phyloP scores from a whole-genome alignment of 148 eudicot genomes.

The Camellia granthamiana region DNA sequence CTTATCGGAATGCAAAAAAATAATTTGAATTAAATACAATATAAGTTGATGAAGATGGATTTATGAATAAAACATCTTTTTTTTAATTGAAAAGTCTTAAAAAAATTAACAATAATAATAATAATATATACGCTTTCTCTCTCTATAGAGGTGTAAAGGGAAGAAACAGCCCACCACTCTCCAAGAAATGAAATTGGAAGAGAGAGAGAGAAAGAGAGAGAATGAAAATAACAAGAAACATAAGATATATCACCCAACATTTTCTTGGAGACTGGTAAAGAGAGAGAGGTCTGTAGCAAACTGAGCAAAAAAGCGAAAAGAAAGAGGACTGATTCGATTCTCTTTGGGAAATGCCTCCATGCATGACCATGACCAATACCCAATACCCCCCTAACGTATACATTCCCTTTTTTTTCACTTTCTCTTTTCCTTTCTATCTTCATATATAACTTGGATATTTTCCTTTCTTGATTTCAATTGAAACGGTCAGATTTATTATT shows the following conservation, averaged over 20 bases:
- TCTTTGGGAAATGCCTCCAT: slow-evolving; percentile 36
- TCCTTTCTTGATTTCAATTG: not conserved
- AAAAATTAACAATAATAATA: not conserved
- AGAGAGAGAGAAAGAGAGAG: not conserved
- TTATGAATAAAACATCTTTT: too few relatives aligned
- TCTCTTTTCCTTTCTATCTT: not conserved
- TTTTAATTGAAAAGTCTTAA: too few relatives aligned
- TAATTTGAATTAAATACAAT: too few relatives aligned
- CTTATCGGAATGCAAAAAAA: too few relatives aligned
- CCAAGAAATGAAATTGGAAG: slow-evolving; percentile 17
- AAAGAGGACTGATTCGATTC: slow-evolving; percentile 38
- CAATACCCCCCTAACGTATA: slow-evolving; percentile 6
- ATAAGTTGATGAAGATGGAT: too few relatives aligned
- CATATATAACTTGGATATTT: not conserved
- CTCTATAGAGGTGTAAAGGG: slow-evolving; percentile 17
- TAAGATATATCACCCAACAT: slow-evolving; percentile 45
- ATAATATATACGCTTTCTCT: slow-evolving; percentile 2
- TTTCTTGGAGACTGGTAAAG: slow-evolving; percentile 65
- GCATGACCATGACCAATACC: slow-evolving; percentile 26
- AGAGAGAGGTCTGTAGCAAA: slow-evolving; percentile 61
- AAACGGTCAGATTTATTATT: not conserved
- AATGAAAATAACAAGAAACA: slow-evolving; percentile 7
- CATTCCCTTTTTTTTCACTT: not conserved
- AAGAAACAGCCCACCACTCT: slow-evolving; percentile 24
- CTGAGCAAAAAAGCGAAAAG: slow-evolving; percentile 35